Evolutionary conservation across 805 yeast genomes (phyloP).

Genomic region (Clavispora phyllophila): DNA sequence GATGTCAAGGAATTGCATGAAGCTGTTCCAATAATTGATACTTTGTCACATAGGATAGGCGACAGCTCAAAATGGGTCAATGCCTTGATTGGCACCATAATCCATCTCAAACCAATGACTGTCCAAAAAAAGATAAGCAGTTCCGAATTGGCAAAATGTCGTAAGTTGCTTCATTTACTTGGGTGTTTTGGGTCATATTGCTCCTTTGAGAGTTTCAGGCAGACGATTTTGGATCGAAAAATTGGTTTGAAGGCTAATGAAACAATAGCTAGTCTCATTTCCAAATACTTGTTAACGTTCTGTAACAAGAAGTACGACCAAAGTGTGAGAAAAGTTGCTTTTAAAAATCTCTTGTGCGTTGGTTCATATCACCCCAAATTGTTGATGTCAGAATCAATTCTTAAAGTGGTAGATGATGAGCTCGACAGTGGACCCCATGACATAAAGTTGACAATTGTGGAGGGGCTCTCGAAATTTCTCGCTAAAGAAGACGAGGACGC

Average conservation of each 20-base stretch:
- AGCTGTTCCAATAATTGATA: slow-evolving; percentile 70
- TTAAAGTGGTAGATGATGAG: slow-evolving; percentile 48
- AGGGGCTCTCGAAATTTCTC: slow-evolving; percentile 55
- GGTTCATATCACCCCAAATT: slow-evolving; percentile 62
- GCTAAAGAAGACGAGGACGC: slow-evolving; percentile 49
- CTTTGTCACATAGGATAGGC: slow-evolving; percentile 41
- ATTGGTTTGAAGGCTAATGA: slow-evolving; percentile 47
- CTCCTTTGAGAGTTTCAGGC: slow-evolving; percentile 45
- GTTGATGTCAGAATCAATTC: slow-evolving; percentile 54
- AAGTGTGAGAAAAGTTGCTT: slow-evolving; percentile 44
- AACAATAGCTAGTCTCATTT: slow-evolving; percentile 51
- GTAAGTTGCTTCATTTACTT: slow-evolving; percentile 54
- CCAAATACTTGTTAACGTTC: slow-evolving; percentile 55
- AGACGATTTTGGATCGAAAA: slow-evolving; percentile 32
- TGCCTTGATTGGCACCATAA: slow-evolving; percentile 61
- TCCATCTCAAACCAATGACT: slow-evolving; percentile 36
- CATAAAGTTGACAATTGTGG: slow-evolving; percentile 48
- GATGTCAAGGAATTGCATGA: slow-evolving; percentile 58
- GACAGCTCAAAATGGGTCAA: slow-evolving; percentile 48
- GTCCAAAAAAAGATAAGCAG: slow-evolving; percentile 6
- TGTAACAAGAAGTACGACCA: slow-evolving; percentile 31
- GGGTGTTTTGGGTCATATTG: slow-evolving; percentile 73
- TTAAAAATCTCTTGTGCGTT: slow-evolving; percentile 52
- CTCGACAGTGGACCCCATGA: slow-evolving; percentile 33
- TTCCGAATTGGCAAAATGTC: slow-evolving; percentile 32